A percentile compares a stretch with the other conserved stretches of the same genome.
Evolutionary conservation across 176 grass and related monocot species (phyloP).

Genomic region (Chrysopogon serrulatus): DNA sequence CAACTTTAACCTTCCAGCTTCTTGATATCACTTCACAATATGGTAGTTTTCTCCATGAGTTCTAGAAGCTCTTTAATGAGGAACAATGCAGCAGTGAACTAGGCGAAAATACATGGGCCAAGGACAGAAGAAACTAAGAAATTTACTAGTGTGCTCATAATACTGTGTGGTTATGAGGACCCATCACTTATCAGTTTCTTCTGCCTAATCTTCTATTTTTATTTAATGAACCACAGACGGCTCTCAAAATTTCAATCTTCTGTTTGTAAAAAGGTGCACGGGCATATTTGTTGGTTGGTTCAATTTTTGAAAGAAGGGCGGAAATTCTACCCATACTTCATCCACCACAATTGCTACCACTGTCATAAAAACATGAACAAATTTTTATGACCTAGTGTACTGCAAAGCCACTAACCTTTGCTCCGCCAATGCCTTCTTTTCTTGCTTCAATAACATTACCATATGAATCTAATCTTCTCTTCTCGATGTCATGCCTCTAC

Average conservation of each 20-base stretch:
- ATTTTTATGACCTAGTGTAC: not conserved
- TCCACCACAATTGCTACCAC: not conserved
- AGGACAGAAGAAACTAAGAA: not conserved
- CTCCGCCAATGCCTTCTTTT: conserved; percentile 75
- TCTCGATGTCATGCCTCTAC: conserved; percentile 87
- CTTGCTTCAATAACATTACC: conserved; percentile 81
- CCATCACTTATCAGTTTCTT: not conserved
- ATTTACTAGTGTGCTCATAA: not conserved
- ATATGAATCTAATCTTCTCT: conserved; percentile 59
- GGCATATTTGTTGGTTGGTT: not conserved
- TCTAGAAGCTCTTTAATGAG: not conserved
- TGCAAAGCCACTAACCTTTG: conserved; percentile 64
- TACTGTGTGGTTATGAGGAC: not conserved
- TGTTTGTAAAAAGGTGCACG: not conserved
- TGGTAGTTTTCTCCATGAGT: not conserved
- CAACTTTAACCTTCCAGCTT: not conserved
- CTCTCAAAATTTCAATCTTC: not conserved
- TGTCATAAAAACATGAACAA: not conserved
- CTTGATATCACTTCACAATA: not conserved
- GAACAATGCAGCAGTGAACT: not conserved
- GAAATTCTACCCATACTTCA: conserved; percentile 9
- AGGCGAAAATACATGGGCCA: not conserved
- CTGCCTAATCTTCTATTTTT: not conserved
- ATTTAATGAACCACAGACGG: not conserved
- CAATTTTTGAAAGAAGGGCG: not conserved